Evolutionary conservation across 2,329 filamentous ascomycete genomes (phyloP), one percentile per base, ranked within the genome.

Genomic region (Penicillium palitans): DNA sequence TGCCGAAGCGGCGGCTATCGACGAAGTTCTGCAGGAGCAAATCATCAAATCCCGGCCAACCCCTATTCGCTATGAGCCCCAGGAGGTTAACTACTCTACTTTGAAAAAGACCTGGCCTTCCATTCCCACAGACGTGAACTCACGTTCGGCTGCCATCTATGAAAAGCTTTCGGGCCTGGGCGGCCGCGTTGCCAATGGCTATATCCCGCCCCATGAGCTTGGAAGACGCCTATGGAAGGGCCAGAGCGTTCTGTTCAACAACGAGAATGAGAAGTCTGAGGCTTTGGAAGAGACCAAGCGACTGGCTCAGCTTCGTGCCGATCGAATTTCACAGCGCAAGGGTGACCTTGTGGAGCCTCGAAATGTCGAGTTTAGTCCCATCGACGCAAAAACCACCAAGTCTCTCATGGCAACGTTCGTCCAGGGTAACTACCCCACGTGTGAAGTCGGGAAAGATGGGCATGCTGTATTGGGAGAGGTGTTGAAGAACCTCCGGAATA

Each of bases 61-160:
- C 12, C 70, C 74, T 12, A 64, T 70, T 51, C 72, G 70, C 19
- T 78, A 77, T 54, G 66, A 68, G 42, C 76, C 76, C 15, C 61
- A 69, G 21, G 61, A 69, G 6, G 71, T 74, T 57, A 65, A 68
- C 35, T 62, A 70, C 31, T 67, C 70, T 17, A 70, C 66, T 37
- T 48, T 78, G 54, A 69, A 64, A 50, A 67, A 74, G 29, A 78
- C 74, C 12, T 78, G 76, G 76, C 76, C 76, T 21, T 68, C 74
- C 29, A 57, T 78, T 9, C 74, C 76, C 1, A 72, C 71, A 2
- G 68, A 70, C 37, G 49, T 60, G 8, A 66, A 66, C 6, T 68
- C 67, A 2, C 67, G 65, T 35, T 66, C 66, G 6, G 69, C 68
- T 29, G 68, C 68, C 10, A 63, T 77, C 25, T 54, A 70, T 27